A percentile compares a stretch with the other conserved stretches of the same genome.
phyloP scores from a whole-genome alignment of 192 early-diverging fungal species.

The Mortierella claussenii region DNA sequence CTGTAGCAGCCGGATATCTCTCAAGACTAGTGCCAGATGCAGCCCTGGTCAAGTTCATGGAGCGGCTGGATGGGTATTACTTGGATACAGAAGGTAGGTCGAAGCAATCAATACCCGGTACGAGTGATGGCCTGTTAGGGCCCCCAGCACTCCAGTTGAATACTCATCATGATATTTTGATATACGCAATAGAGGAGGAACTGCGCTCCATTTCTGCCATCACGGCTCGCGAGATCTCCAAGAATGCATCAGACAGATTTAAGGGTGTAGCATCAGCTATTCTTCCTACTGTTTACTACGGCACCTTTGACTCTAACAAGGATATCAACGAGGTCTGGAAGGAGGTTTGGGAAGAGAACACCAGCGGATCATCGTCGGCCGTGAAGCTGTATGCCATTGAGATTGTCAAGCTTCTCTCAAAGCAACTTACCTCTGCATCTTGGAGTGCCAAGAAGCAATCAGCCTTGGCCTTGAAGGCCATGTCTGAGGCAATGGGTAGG shows the following conservation, averaged over 20 bases:
- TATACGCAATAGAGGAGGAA: conserved; percentile 82
- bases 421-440: conserved; percentile 68
- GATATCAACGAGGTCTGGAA: conserved; percentile 71
- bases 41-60: conserved; percentile 71
- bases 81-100: conserved; percentile 69
- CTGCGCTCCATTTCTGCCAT: conserved; percentile 74
- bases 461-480: conserved; percentile 69
- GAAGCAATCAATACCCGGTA: background rate
- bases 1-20: conserved; percentile 86
- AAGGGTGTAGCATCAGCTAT: conserved; percentile 64
- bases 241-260: conserved; percentile 70
- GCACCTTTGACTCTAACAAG: conserved; percentile 69
- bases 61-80: conserved; percentile 79
- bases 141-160: too few species aligned
- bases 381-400: conserved; percentile 73
- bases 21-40: conserved; percentile 66
- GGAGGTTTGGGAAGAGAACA: conserved; percentile 81
- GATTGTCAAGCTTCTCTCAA: conserved; percentile 64
- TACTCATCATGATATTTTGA: too few species aligned
- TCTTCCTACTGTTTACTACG: conserved; percentile 78
- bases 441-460: conserved; percentile 86
- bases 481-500: conserved; percentile 57
- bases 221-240: conserved; percentile 71
- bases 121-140: too few species aligned
- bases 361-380: conserved; percentile 65